phyloP scores from a whole-genome alignment of 1,284 basidiomycete genomes.

The Puccinia polysora region DNA sequence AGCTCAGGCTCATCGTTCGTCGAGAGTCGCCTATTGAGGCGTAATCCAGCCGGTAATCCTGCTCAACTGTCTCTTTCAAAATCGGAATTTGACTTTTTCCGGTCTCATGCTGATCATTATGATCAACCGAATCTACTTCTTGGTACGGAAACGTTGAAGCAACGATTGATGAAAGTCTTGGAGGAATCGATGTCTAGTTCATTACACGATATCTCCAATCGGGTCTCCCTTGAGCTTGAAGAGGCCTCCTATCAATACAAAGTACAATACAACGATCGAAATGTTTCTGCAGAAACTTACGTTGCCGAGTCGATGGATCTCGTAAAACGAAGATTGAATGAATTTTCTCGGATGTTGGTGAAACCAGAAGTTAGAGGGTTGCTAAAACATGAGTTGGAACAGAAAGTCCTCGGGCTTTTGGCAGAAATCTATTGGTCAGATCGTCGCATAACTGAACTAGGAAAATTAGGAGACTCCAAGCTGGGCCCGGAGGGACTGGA shows the following conservation, averaged over 20 bases:
- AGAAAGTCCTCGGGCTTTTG: slow-evolving; percentile 92
- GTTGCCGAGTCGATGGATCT: slow-evolving; percentile 93
- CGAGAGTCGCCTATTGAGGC: slow-evolving; percentile 24
- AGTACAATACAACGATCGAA: slow-evolving; percentile 96
- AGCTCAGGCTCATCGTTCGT: slow-evolving; percentile 45
- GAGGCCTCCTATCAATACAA: slow-evolving; percentile 98
- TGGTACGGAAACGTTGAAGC: slow-evolving; percentile 81
- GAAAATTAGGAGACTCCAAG: slow-evolving; percentile 67
- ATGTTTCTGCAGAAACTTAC: slow-evolving; percentile 91
- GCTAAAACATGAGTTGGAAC: slow-evolving; percentile 86
- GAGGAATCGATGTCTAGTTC: slow-evolving; percentile 96
- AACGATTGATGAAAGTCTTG: slow-evolving; percentile 88
- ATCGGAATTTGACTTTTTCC: slow-evolving; percentile 78
- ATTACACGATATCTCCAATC: slow-evolving; percentile 89
- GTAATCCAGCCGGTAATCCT: slow-evolving; percentile 11
- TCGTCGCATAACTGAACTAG: slow-evolving; percentile 71
- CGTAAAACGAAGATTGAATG: slow-evolving; percentile 84
- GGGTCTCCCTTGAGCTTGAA: slow-evolving; percentile 92
- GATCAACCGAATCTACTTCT: slow-evolving; percentile 65
- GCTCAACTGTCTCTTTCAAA: slow-evolving; percentile 49
- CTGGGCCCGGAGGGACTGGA: slow-evolving; percentile 68
- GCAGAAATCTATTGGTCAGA: slow-evolving; percentile 98
- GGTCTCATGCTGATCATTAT: slow-evolving; percentile 67
- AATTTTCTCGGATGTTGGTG: slow-evolving; percentile 75
- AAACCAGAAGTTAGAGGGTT: slow-evolving; percentile 82